phyloP scores from a whole-genome alignment of 1,139 yeast genomes.

The Saccharomyces hybrid region DNA sequence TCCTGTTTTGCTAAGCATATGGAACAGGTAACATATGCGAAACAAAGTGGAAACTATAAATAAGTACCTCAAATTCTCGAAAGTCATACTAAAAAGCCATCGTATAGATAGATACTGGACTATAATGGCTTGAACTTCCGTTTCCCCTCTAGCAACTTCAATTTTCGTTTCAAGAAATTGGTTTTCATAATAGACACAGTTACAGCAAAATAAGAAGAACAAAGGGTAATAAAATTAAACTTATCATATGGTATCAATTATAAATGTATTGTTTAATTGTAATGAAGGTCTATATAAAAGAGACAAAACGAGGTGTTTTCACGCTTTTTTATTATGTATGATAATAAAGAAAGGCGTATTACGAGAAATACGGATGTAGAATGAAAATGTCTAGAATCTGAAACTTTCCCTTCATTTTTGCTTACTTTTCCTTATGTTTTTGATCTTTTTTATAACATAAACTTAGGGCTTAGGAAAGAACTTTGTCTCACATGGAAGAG shows the following conservation, averaged over 20 bases:
- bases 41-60: neutral
- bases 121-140: neutral
- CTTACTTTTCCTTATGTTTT: conserved; percentile 4
- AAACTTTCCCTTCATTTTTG: neutral
- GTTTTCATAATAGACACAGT: no score
- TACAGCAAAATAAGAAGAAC: no score
- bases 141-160: no score
- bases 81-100: neutral
- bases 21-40: neutral
- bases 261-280: neutral
- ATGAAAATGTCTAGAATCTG: neutral
- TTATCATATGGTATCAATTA: neutral
- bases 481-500: conserved; percentile 28
- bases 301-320: neutral
- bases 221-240: no score
- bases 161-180: no score
- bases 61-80: no score
- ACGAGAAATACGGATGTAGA: neutral
- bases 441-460: conserved; percentile 5
- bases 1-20: neutral
- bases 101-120: no score
- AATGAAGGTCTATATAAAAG: neutral
- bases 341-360: no score
- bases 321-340: neutral
- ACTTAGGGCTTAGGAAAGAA: conserved; percentile 7